Base-by-base conservation (phyloP, 139 green algal genomes). In the Yamagishiella unicocca region DNA sequence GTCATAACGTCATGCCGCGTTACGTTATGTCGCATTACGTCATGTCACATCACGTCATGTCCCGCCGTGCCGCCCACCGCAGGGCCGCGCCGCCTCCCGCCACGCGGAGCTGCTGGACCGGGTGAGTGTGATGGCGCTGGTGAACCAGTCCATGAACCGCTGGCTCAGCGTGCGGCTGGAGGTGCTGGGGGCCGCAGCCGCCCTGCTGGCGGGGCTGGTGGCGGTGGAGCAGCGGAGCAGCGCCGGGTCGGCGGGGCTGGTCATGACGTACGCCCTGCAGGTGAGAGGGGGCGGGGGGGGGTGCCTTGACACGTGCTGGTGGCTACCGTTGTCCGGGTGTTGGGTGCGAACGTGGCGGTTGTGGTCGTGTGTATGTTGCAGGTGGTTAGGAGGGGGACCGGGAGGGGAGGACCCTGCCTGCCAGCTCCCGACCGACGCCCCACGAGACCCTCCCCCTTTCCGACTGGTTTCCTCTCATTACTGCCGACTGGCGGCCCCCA, bases 121-220 rank as follows among this genome's bases (percentile, higher is more conserved):
- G 27, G 40, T 78, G 27, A 61, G 40, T 25, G 27, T 4, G 42
- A 55, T 79, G 85, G 33, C 58, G 71, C 71, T 78, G 71, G 9
- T 58, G 40, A 61, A 27, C 22, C 79, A 85, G 79, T 74, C 40
- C 61, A 53, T 75, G 33, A 58, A 75, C 54, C 75, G 92, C 38
- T 96, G 94, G 94, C 88, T 96, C 71, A 92, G 90, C 42, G 84
- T 96, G 37, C 91, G 93, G 9, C 92, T 98, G 67, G 95, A 98
- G 84, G 70, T 78, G n/a, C 58, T 94, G 55, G 93, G 95, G 21
- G 87, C 90, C 4, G 22, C 94, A 10, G 88, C 90, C 21, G 91
- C 93, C 10, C 89, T 95, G 37, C n/a, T 91, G 62, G 93, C 93
- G 40, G 94, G 91, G 0, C 78, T 93, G 46, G 90, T 96, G 29